Base-by-base conservation (phyloP, 257 asterid genomes). In the Jacaranda copaia region DNA sequence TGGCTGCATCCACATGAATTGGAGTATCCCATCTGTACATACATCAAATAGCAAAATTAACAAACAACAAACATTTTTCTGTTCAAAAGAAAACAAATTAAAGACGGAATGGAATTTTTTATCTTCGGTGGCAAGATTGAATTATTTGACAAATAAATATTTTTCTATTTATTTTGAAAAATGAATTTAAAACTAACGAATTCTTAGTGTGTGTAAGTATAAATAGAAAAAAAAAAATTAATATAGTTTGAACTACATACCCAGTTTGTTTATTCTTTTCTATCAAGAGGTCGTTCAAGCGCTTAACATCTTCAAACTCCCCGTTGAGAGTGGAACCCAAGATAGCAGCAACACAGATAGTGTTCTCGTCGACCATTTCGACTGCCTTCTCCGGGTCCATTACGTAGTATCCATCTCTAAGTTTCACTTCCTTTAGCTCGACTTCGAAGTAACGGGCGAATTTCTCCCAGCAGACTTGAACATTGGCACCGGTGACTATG, bases 401-500 rank as follows among this genome's bases (percentile, higher is more conserved):
- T 13, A 93, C 98, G 48, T 93, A 93, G 86, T 90, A 93, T 5
- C 96, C 98, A 3, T 93, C 97, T 1, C 85, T 79, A 74, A 92
- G 63, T 9, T 92, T 93, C 32, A 93, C 98, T 64, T 93, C 98
- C 68, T 93, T 93, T 1, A 93, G 88, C 87, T 93, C 98, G 10
- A 93, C 98, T 76, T 93, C 97, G 58, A 93, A 93, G 76, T 93
- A 92, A 66, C 96, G 92, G 0, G 98, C 98, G 59, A 93, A 93
- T 74, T 93, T 93, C 81, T 91, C 98, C 98, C 98, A 93, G n/a
- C 98, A 93, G 1, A 92, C 97, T 81, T 93, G 98, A 10, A 91
- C 97, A 48, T 91, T 91, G 70, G 98, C 97, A 58, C 97, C 97
- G 4, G 97, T 93, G 56, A 93, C 97, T 42, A 93, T 92, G 88